These are phyloP conservation scores for Coniochaeta sp. DNA, from an alignment of 2,329 filamentous ascomycete genomes.

Conservation along the genomic window DNA sequence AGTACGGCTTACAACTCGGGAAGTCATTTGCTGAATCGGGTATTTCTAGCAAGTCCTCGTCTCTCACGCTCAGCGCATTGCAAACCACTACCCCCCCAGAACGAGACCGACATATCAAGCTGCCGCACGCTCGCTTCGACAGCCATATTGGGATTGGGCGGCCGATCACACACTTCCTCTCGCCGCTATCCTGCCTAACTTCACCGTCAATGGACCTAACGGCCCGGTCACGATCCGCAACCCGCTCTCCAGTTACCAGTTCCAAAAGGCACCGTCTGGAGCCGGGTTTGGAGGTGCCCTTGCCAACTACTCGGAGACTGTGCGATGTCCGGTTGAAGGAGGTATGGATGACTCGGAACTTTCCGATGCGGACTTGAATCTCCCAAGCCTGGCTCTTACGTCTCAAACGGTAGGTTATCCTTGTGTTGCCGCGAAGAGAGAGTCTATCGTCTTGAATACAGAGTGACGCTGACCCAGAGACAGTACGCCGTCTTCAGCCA, in stretches of 20 bases:
- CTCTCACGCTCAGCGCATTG: conserved; percentile 35
- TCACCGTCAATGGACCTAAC: conserved; percentile 14
- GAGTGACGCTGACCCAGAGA: not conserved
- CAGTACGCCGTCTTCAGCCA: conserved; percentile 36
- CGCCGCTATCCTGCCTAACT: conserved; percentile 21
- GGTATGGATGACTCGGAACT: conserved; percentile 26
- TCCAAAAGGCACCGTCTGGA: conserved; percentile 27
- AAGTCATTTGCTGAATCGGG: not conserved
- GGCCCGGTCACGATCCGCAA: conserved; percentile 29
- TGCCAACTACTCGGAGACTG: conserved; percentile 25
- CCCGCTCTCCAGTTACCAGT: conserved; percentile 44
- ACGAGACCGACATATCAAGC: conserved; percentile 28
- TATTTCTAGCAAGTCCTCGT: conserved; percentile 43
- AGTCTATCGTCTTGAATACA: not conserved
- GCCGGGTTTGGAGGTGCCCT: conserved; percentile 18
- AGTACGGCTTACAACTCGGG: not conserved
- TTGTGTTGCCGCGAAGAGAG: not conserved
- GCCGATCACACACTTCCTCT: conserved; percentile 32
- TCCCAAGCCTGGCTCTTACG: not conserved
- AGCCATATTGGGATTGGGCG: conserved; percentile 51
- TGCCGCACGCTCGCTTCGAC: conserved; percentile 38
- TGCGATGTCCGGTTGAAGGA: conserved; percentile 25
- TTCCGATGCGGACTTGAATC: not conserved
- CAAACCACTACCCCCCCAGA: conserved; percentile 30
- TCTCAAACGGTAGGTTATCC: not conserved